phyloP scores from a whole-genome alignment of 257 asterid genomes.

The Schizonepeta tenuifolia region DNA sequence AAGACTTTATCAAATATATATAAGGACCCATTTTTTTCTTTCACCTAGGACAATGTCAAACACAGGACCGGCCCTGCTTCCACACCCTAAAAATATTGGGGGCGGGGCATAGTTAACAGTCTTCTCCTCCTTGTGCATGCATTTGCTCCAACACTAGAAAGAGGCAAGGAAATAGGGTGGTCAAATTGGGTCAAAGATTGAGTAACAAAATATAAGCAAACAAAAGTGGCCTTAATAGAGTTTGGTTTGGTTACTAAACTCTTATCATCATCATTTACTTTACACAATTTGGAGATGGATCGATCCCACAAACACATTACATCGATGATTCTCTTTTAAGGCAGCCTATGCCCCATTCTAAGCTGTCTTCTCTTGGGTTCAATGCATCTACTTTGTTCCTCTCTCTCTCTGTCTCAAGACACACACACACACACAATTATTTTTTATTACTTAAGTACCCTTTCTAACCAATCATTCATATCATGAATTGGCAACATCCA shows the following conservation, averaged over 20 bases:
- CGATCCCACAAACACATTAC: slow-evolving; percentile 45
- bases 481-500: slow-evolving; percentile 59
- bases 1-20: no score
- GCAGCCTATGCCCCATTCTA: slow-evolving; percentile 49
- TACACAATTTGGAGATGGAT: slow-evolving; percentile 29
- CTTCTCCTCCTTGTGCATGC: slow-evolving; percentile 62
- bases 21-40: no score
- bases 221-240: slow-evolving; percentile 37
- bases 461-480: slow-evolving; percentile 50
- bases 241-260: slow-evolving; percentile 20
- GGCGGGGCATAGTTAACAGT: neutral
- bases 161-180: slow-evolving; percentile 44
- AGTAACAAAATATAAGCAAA: no score
- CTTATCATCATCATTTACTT: slow-evolving; percentile 31
- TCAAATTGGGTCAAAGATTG: slow-evolving; percentile 57
- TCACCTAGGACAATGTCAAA: no score
- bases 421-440: neutral
- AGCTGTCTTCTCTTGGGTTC: slow-evolving; percentile 52
- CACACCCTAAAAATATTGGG: no score
- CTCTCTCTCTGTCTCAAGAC: neutral
- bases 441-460: neutral
- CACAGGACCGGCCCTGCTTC: no score
- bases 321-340: slow-evolving; percentile 35
- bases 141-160: slow-evolving; percentile 58
- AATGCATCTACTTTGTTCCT: slow-evolving; percentile 43